Conservation (phyloP, 2,329 filamentous ascomycete species). For the Ciborinia camelliae region DNA sequence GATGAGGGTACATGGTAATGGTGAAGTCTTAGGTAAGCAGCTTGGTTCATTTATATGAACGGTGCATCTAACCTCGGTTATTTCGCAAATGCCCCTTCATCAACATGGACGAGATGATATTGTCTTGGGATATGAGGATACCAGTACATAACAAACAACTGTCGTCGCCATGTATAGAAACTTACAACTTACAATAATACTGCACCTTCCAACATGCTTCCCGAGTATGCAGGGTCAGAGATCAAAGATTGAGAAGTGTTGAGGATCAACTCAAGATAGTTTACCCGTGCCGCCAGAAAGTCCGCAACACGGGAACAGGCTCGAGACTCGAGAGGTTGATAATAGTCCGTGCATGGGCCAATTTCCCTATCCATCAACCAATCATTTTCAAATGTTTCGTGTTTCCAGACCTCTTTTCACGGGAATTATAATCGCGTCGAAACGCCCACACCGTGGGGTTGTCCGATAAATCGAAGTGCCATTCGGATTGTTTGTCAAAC, state of each 20-base stretch:
- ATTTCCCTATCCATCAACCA: not conserved
- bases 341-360: constrained; percentile 6
- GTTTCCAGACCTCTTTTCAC: not conserved
- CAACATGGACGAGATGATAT: not conserved
- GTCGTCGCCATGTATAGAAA: not conserved
- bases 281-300: too few relatives aligned
- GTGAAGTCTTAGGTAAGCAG: not conserved
- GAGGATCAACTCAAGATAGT: not conserved
- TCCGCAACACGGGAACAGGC: too few relatives aligned
- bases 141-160: not conserved
- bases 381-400: constrained; percentile 3
- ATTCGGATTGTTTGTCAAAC: constrained; percentile 7
- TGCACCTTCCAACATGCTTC: too few relatives aligned
- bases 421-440: not conserved
- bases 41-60: constrained; percentile 4
- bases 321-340: not conserved
- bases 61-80: not conserved
- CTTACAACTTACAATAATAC: not conserved
- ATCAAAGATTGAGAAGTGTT: not conserved
- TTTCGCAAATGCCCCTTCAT: not conserved
- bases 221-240: not conserved
- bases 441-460: constrained; percentile 13
- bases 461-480: constrained; percentile 4
- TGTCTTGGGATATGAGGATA: not conserved
- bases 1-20: not conserved